phyloP scores from a whole-genome alignment of 805 yeast genomes.

The Wickerhamomyces tratensis region DNA sequence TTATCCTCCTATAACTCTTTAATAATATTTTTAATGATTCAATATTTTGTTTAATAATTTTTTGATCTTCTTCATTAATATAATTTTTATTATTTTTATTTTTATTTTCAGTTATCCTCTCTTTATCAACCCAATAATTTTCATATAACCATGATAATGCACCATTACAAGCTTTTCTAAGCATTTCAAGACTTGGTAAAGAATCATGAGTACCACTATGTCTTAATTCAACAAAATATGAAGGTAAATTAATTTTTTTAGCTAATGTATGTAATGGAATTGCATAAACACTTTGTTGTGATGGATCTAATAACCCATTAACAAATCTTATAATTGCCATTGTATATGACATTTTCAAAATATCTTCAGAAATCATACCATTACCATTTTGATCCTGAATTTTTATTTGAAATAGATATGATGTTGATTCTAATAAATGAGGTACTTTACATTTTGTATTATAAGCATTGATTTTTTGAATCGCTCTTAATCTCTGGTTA shows the following conservation, averaged over 20 bases:
- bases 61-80: slow-evolving; percentile 1
- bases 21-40: slow-evolving; percentile 25
- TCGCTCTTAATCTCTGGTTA: slow-evolving; percentile 30
- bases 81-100: slow-evolving; percentile 5
- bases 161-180: slow-evolving; percentile 46
- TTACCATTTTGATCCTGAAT: slow-evolving; percentile 15
- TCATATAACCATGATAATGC: slow-evolving; percentile 71
- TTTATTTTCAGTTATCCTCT: slow-evolving; percentile 2
- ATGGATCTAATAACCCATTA: slow-evolving; percentile 83
- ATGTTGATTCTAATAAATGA: slow-evolving; percentile 63
- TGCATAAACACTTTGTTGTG: slow-evolving; percentile 71
- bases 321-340: slow-evolving; percentile 80
- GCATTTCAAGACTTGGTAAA: slow-evolving; percentile 59
- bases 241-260: slow-evolving; percentile 54
- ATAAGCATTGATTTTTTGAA: slow-evolving; percentile 30
- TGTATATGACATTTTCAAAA: slow-evolving; percentile 46
- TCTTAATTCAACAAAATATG: slow-evolving; percentile 78
- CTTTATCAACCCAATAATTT: slow-evolving; percentile 55
- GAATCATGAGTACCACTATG: slow-evolving; percentile 89
- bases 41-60: slow-evolving; percentile 6
- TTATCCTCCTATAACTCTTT: slow-evolving; percentile 37
- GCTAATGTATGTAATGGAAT: slow-evolving; percentile 75
- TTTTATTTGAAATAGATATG: slow-evolving; percentile 40
- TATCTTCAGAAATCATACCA: slow-evolving; percentile 13
- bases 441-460: slow-evolving; percentile 46